These are phyloP conservation scores for Amauroascus verrucosus DNA, from an alignment of 2,329 filamentous ascomycete genomes.

Conservation along the genomic window DNA sequence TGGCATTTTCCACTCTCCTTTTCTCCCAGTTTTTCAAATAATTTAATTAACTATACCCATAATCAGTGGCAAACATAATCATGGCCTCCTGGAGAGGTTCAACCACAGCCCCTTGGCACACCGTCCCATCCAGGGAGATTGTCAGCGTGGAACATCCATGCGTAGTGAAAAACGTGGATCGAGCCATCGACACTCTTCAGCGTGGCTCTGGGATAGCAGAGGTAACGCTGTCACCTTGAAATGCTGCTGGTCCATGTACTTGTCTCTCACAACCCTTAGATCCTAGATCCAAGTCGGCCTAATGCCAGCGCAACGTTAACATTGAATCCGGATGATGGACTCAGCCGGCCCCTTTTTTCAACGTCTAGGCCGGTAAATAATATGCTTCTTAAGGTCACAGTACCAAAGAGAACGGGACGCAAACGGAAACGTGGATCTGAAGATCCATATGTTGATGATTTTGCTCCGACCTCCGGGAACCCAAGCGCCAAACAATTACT, in stretches of 20 bases:
- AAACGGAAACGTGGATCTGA: slow-evolving; percentile 72
- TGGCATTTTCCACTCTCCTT: too few relatives aligned
- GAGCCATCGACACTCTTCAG: slow-evolving; percentile 53
- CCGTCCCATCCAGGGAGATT: slow-evolving; percentile 44
- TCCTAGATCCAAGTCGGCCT: slow-evolving; percentile 37
- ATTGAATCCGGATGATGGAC: slow-evolving; percentile 67
- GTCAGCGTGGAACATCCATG: slow-evolving; percentile 58
- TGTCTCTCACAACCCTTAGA: slow-evolving; percentile 24
- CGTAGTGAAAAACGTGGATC: slow-evolving; percentile 54
- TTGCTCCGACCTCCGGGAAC: slow-evolving; percentile 28
- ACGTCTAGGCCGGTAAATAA: slow-evolving; percentile 69
- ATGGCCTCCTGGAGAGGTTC: slow-evolving; percentile 8
- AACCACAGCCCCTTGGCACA: slow-evolving; percentile 39
- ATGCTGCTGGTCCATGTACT: neutral
- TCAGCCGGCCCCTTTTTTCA: slow-evolving; percentile 68
- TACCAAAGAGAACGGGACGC: slow-evolving; percentile 76
- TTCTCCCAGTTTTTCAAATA: too few relatives aligned
- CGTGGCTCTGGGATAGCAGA: slow-evolving; percentile 46
- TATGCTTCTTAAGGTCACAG: slow-evolving; percentile 71
- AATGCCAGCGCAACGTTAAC: slow-evolving; percentile 55
- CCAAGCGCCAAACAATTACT: slow-evolving; percentile 48
- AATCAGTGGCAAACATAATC: neutral
- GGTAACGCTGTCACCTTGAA: slow-evolving; percentile 25
- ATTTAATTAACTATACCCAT: neutral
- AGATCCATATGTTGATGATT: slow-evolving; percentile 47